Evolutionary conservation across 441 rosid genomes (phyloP), one percentile per base, ranked within the genome.

Genomic region (Adansonia gregorii): DNA sequence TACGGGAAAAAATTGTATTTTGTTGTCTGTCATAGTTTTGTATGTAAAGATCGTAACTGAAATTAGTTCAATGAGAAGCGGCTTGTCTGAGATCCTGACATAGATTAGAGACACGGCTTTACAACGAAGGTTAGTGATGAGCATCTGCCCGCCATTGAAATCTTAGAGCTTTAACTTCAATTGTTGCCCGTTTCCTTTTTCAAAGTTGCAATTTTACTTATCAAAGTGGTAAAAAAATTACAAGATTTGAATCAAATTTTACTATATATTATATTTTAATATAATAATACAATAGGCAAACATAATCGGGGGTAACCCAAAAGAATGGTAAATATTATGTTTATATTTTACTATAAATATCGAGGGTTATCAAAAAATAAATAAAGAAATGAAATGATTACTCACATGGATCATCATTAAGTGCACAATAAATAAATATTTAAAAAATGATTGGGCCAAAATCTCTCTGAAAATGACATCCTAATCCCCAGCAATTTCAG

Each of bases 61-160:
- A 81, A 73, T 76, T 80, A 79, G 83, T 78, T 72, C 63, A 88
- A 82, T 82, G 89, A 82, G 89, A 83, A 87, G 79, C 83, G 78
- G 79, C 80, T 45, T 67, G 1, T 59, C 74, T 22, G 82, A 87
- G 76, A 45, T 67, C 58, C 64, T 65, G 35, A 39, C 63, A 60
- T 27, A 31, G 45, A 31, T 31, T 31, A 2, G 35, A 31, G 67
- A 31, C 4, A 10, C 39, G 6, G 45, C 39, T 24, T 8, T 10
- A 60, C 39, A 24, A 60, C 4, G 31, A 8, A 31, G 59, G 22
- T 8, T 8, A 8, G 8, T 45, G 49, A 10, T 31, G 10, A n/a
- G n/a, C 55, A 11, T 46, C 51, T 55, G 11, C 3, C 10, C 58
- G 20, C 20, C 58, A n/a, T 8, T 19, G 10, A 56, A 19, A 56